Conservation (phyloP, 306 rosid species). For the Vigna reflexopilosa region DNA sequence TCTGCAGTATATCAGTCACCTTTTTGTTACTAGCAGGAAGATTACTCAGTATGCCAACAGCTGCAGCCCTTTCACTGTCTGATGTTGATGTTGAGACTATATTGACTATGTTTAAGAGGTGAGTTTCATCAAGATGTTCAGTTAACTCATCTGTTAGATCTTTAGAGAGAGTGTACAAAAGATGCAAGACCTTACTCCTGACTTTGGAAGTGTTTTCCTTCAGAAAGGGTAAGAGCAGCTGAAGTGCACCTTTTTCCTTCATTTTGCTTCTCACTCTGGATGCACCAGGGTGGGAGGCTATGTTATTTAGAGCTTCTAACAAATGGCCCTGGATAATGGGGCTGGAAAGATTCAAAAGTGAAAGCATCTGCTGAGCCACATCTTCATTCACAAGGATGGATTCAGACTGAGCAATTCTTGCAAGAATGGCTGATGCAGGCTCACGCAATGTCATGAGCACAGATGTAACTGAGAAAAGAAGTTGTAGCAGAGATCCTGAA, state of each 20-base stretch:
- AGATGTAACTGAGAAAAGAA: slow-evolving; percentile 93
- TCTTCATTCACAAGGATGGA: slow-evolving; percentile 64
- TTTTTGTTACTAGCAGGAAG: slow-evolving; percentile 72
- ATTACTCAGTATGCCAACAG: slow-evolving; percentile 75
- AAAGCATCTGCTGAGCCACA: slow-evolving; percentile 86
- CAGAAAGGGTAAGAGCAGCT: slow-evolving; percentile 77
- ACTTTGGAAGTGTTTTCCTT: slow-evolving; percentile 63
- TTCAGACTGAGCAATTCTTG: slow-evolving; percentile 82
- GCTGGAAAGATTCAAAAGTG: slow-evolving; percentile 81
- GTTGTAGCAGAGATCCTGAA: slow-evolving; percentile 70
- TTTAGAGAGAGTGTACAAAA: slow-evolving; percentile 74
- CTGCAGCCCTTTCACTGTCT: slow-evolving; percentile 65
- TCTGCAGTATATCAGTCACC: slow-evolving; percentile 65
- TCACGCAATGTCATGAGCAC: slow-evolving; percentile 92
- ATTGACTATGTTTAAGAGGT: slow-evolving; percentile 53
- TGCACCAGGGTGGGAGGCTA: slow-evolving; percentile 73
- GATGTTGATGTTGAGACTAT: slow-evolving; percentile 63
- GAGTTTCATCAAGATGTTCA: slow-evolving; percentile 71
- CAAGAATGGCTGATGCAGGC: slow-evolving; percentile 89
- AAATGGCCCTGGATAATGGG: slow-evolving; percentile 81
- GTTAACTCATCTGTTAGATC: slow-evolving; percentile 71
- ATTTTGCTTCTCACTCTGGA: slow-evolving; percentile 68
- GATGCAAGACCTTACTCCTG: slow-evolving; percentile 59
- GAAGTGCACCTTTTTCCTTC: slow-evolving; percentile 81
- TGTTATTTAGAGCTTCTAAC: slow-evolving; percentile 80